These are phyloP conservation scores for Ramaria sp. DNA, from an alignment of 768 basidiomycete species.

Conservation along the genomic window DNA sequence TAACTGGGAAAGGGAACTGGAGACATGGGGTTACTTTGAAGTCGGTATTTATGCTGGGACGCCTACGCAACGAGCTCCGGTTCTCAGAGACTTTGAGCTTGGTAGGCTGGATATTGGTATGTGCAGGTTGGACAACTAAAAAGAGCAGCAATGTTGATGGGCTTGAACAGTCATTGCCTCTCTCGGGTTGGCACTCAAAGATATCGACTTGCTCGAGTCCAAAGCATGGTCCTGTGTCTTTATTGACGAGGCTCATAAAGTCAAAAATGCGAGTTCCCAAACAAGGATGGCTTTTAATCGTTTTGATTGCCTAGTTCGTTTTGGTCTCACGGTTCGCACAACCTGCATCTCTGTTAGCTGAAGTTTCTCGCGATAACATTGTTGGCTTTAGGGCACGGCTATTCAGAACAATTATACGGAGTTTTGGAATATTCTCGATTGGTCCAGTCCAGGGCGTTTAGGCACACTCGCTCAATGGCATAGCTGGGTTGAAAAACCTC, in stretches of 20 bases:
- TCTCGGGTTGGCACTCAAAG: conserved; percentile 61
- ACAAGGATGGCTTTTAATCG: conserved; percentile 59
- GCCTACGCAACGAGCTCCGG: conserved; percentile 38
- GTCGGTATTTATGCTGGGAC: conserved; percentile 58
- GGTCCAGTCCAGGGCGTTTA: conserved; percentile 75
- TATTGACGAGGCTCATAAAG: conserved; percentile 83
- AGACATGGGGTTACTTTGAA: conserved; percentile 95
- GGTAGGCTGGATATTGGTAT: conserved; percentile 78
- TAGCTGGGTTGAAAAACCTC: conserved; percentile 52
- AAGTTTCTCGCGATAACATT: conserved; percentile 11
- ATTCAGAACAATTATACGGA: conserved; percentile 87
- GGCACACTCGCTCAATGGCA: conserved; percentile 74
- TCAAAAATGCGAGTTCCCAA: conserved; percentile 69
- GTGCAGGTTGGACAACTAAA: conserved; percentile 18
- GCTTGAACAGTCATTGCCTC: conserved; percentile 61
- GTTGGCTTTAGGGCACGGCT: conserved; percentile 26
- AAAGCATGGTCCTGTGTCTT: conserved; percentile 64
- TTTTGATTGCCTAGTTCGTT: conserved; percentile 56
- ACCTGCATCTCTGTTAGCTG: conserved; percentile 18
- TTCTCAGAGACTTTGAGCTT: conserved; percentile 62
- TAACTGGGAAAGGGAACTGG: conserved; percentile 87
- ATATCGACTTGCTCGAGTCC: conserved; percentile 58
- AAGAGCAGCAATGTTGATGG: background rate
- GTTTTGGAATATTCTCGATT: conserved; percentile 86
- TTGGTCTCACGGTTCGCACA: conserved; percentile 76